Percentiles rank a stretch among this genome's conserved stretches.
Conservation (phyloP, 768 basidiomycete species). For the Trametes gibbosa region DNA sequence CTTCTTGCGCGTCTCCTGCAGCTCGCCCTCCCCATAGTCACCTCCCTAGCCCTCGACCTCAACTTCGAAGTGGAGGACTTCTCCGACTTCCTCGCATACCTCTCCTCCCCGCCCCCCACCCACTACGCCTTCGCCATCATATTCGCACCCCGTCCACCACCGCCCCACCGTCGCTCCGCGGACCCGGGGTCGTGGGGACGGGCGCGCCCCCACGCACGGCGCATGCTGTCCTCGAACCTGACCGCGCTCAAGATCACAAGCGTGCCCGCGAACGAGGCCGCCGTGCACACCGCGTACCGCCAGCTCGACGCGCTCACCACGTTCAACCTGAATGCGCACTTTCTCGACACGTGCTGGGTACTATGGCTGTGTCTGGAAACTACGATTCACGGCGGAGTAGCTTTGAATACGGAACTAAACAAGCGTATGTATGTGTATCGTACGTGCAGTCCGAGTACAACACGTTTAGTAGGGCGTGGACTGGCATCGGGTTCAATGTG, state of each 20-base stretch:
- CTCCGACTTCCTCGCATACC: conserved; percentile 43
- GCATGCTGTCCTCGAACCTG: conserved; percentile 45
- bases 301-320: conserved; percentile 47
- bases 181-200: conserved; percentile 12
- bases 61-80: conserved; percentile 54
- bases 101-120: conserved; percentile 34
- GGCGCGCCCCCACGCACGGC: conserved; percentile 3
- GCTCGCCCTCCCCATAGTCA: conserved; percentile 36
- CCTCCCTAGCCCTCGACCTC: conserved; percentile 50
- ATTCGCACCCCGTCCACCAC: not conserved
- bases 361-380: no score
- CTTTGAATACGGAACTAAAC: no score
- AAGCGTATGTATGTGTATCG: no score
- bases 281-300: conserved; percentile 39
- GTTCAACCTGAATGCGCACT: conserved; percentile 40
- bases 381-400: no score
- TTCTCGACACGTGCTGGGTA: conserved; percentile 32
- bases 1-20: conserved; percentile 32
- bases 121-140: no score
- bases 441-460: no score
- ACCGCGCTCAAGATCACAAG: conserved; percentile 51
- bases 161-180: conserved; percentile 1
- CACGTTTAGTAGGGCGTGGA: no score
- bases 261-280: conserved; percentile 40
- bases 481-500: no score